Evolutionary conservation across 2,329 filamentous ascomycete genomes (phyloP).

Genomic region (Diplodia intermedia): DNA sequence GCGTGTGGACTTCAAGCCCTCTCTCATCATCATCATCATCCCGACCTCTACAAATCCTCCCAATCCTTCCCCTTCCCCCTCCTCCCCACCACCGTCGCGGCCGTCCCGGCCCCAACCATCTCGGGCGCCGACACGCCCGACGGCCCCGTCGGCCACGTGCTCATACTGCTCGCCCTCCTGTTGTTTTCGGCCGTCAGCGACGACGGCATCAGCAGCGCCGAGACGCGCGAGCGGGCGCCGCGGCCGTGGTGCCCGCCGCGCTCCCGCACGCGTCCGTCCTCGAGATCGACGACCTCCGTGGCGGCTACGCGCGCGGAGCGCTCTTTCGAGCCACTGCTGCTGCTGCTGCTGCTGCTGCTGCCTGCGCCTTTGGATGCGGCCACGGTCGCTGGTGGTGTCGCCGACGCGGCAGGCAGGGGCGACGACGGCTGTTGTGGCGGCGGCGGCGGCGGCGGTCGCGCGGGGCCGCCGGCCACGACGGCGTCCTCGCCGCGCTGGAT

Average conservation of each 20-base stretch:
- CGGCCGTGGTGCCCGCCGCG: too few species aligned
- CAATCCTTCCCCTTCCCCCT: not conserved
- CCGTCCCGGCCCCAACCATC: not conserved
- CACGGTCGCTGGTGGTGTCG: too few species aligned
- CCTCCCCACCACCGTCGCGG: not conserved
- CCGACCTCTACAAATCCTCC: constrained; percentile 17
- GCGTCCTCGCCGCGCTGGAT: not conserved
- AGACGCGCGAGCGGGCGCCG: not conserved
- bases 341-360: not conserved
- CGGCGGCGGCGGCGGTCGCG: not conserved
- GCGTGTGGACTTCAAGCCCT: not conserved
- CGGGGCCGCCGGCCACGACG: not conserved
- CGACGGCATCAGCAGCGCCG: not conserved
- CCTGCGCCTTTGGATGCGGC: too few species aligned
- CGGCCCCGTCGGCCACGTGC: constrained; percentile 17
- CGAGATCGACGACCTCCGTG: not conserved
- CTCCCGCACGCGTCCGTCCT: not conserved
- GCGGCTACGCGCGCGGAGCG: not conserved
- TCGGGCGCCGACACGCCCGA: constrained; percentile 13
- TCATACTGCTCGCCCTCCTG: not conserved
- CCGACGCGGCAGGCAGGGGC: too few species aligned
- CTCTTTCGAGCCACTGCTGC: not conserved
- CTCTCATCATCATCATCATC: not conserved
- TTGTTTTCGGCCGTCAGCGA: too few species aligned
- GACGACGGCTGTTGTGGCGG: not conserved